phyloP scores from a whole-genome alignment of 257 asterid species.

The Cynanchum wilfordii region DNA sequence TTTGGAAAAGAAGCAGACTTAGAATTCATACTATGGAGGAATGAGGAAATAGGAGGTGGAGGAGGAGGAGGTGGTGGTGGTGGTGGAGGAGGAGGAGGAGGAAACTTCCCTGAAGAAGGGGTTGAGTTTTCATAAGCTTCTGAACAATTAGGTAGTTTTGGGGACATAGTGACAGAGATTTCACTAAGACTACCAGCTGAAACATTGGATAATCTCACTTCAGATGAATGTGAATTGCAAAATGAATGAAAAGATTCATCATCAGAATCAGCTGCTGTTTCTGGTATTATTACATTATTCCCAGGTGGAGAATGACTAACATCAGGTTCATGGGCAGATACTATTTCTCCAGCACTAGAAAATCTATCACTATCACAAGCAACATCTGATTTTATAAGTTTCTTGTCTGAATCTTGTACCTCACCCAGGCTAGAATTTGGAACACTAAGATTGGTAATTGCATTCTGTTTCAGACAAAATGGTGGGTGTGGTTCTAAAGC shows the following conservation, averaged over 20 bases:
- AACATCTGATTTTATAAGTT: conserved; percentile 20
- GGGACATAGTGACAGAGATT: conserved; percentile 28
- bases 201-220: conserved; percentile 52
- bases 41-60: conserved; percentile 20
- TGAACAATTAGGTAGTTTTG: conserved; percentile 17
- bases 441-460: conserved; percentile 16
- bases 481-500: conserved; percentile 58
- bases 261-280: conserved; percentile 36
- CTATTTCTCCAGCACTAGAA: conserved; percentile 39
- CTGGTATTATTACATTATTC: conserved; percentile 21
- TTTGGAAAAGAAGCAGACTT: conserved; percentile 13
- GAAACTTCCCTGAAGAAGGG: background rate
- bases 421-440: conserved; percentile 18
- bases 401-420: conserved; percentile 27
- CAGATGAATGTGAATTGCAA: conserved; percentile 55
- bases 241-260: conserved; percentile 78
- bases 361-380: conserved; percentile 26
- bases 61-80: conserved; percentile 20
- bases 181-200: conserved; percentile 45
- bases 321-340: conserved; percentile 31
- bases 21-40: conserved; percentile 8
- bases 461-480: conserved; percentile 30
- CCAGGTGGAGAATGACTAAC: conserved; percentile 22
- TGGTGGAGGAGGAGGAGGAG: conserved; percentile 16
- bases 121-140: conserved; percentile 7